Percentiles rank a stretch among this genome's conserved stretches.
Conservation (phyloP, 345 rosid genomes). For the Eucalyptus fibrosa region DNA sequence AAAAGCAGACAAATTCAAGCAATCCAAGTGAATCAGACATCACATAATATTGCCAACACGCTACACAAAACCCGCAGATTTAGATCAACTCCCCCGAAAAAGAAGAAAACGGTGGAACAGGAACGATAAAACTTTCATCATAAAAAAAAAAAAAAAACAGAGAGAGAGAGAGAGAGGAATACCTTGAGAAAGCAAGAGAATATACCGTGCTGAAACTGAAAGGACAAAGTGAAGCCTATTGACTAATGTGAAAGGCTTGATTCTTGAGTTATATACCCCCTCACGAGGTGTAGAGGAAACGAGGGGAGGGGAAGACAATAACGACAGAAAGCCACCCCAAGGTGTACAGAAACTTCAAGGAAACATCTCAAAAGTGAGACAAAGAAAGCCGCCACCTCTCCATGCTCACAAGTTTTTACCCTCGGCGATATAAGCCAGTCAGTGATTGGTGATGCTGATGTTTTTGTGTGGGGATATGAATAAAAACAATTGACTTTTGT, state of each 20-base stretch:
- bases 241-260: not conserved
- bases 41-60: not conserved
- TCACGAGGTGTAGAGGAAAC: not conserved
- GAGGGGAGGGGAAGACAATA: not conserved
- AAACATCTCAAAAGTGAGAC: not conserved
- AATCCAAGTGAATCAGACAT: not conserved
- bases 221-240: not conserved
- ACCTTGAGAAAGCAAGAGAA: not conserved
- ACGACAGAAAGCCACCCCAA: not conserved
- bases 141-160: fast-evolving
- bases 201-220: not conserved
- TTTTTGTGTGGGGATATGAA: not conserved
- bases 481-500: not conserved
- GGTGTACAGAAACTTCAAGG: not conserved
- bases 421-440: not conserved
- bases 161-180: not conserved
- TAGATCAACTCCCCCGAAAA: not conserved
- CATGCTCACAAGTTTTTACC: not conserved
- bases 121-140: not conserved
- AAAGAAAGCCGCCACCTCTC: not conserved
- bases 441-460: not conserved
- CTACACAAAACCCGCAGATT: not conserved
- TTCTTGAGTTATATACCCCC: not conserved
- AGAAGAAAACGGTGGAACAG: not conserved
- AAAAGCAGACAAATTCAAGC: not conserved